Evolutionary conservation across 225 moss, liverwort and hornwort genomes (phyloP), one percentile per base, ranked within the genome.

Genomic region (Rhytidiadelphus loreus): DNA sequence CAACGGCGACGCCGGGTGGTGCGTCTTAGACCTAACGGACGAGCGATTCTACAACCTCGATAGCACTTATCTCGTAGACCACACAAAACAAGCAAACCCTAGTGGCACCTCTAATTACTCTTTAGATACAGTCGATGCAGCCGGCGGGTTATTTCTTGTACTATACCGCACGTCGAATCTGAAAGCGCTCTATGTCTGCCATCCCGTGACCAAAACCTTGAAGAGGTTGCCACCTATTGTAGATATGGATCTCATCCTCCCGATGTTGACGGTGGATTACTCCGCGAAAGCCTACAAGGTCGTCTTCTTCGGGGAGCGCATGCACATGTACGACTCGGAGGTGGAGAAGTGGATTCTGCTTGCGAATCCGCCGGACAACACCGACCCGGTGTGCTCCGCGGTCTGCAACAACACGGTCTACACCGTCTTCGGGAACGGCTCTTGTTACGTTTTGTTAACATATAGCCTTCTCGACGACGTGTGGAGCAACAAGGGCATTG

Each of bases 181-280:
- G 64, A 90, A 77, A 68, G 86, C 61, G 33, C 83, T 90, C n/a
- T 90, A 90, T 52, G 90, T 90, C 43, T 90, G 90, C 69, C 90
- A 90, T 35, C 90, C 90, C 61, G 86, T 90, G 77, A 90, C 90
- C 29, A 86, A 90, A 65, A 86, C 90, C 65, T 58, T 90, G 43
- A 90, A 90, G 61, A 46, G 68, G 28, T 77, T 90, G 7, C 90
- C 90, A n/a, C 87, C 90, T 16, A 82, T 81, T 29, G 82, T 74
- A 33, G 89, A 73, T 44, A 85, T 64, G 85, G 82, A 89, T 71
- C 79, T 89, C 32, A 35, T 35, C 13, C 71, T 85, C 24, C 89
- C 89, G 43, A 89, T 61, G 50, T 80, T 89, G 5, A 81, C 86
- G 16, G 86, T 86, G 15, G 89, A 89, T 75, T 89, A 89, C 78